Evolutionary conservation across 2,329 filamentous ascomycete genomes (phyloP), one percentile per base, ranked within the genome.

Genomic region (Beauveria pseudobassiana): DNA sequence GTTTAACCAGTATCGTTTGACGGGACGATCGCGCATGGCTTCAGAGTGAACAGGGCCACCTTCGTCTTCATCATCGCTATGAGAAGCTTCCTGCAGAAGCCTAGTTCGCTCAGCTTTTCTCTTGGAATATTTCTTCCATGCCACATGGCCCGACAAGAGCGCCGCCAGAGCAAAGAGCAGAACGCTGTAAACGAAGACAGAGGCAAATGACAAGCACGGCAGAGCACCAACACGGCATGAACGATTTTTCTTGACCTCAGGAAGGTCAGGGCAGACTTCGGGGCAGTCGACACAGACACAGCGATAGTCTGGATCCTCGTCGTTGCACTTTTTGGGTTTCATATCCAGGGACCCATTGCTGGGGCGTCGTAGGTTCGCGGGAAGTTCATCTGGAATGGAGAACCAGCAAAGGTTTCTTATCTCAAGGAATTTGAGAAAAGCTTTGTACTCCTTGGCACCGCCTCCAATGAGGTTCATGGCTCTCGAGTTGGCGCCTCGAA

Each of bases 331-430:
- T 74, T 95, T 93, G 0, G 92, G 84, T 59, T 78, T 84, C 76
- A 92, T 88, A 40, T 89, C 77, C 65, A 87, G 78, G 91, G 79
- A 10, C 81, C 72, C 89, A 98, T 96, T n/a, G 78, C 80, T 0
- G 85, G 81, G 54, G 90, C 85, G 12, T 80, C 73, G 65, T 87
- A 85, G 8, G 82, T 73, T 10, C 74, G 78, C 10, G 85, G 93
- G 69, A 95, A 99, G 78, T 99, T 96, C 77, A 99, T 97, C 78
- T 99, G 95, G 75, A 99, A 99, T 0, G 95, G 95, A 62, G 93
- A 98, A 4, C 96, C 96, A 24, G 93, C 82, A 24, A 76, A 66
- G 2, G 81, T 73, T 96, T 96, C 79, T 96, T 93, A 73, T 96
- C 88, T 18, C 95, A 40, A 99, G 77, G 69, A 98, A 99, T 70